Evolutionary conservation across 2,329 filamentous ascomycete genomes (phyloP), one percentile per base, ranked within the genome.

Genomic region (Aquanectria penicillioides): DNA sequence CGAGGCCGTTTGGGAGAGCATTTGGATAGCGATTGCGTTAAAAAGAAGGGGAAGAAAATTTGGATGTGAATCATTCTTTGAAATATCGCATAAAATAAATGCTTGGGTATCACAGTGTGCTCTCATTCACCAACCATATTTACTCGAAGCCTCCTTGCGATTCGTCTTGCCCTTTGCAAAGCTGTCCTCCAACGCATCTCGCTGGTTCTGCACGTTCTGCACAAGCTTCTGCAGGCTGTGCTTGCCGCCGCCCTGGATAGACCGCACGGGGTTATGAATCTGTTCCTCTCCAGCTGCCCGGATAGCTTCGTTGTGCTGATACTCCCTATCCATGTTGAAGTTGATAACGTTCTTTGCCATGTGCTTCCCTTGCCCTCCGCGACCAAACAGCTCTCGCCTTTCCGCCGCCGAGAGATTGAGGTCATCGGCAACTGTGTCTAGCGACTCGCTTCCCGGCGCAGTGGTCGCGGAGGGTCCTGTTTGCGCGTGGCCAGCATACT

Each of bases 241-340:
- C 79, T 97, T 97, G 64, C 76, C 76, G 38, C 73, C 73, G 36
- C 93, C 92, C 4, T 93, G 91, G 20, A 92, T 89, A 72, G 97
- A 90, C 48, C 93, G 89, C 54, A 97, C 89, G 7, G 93, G 91
- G 69, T 94, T 94, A 77, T 96, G 91, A 46, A 87, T 85, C 51
- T 88, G 87, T 70, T 87, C 80, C 73, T 93, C 87, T 71, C 91
- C 89, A 46, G 86, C 80, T 15, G 88, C 85, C 10, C 92, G 86
- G 18, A 96, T 73, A 65, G 83, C 83, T 77, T 97, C 91, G 74
- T 98, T 98, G 69, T 91, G 87, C 20, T 84, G 86, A 75, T 98
- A 98, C 78, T 97, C 94, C 57, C 82, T 80, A 73, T 96, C 93
- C 64, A 93, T 94, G 77, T 97, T 92, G 83, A 97, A 97, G 70